Evolutionary conservation across 1,139 yeast genomes (phyloP), one percentile per base, ranked within the genome.

Genomic region (Geotrichum candidum): DNA sequence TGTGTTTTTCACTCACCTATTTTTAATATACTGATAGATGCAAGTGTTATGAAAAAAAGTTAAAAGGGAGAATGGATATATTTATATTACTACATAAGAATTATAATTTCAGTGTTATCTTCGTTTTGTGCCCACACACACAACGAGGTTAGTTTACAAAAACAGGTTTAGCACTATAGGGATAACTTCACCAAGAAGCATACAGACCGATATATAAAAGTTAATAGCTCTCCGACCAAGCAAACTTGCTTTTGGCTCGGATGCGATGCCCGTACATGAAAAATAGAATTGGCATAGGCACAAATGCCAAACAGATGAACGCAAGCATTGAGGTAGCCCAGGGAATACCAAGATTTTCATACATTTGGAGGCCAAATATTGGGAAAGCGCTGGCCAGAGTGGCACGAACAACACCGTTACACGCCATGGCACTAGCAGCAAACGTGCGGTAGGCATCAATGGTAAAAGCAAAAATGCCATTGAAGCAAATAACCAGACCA

Each of bases 401-500:
- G 64, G 86, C 84, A 70, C 92, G 79, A 54, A 84, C 76, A 64
- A 87, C 79, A 53, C 86, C 83, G 71, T 86, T 87, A 27, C 89
- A 88, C 10, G 90, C 91, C 74, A 86, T 76, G 0, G 88, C 90
- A 35, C 88, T 83, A 0, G 94, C 92, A 18, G 88, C 84, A 64
- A 78, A 81, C 9, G 74, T 73, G 53, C 79, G 74, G 69, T 84
- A 85, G 0, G 84, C 82, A 69, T 82, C 84, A 9, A 82, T 82
- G 33, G 84, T 78, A 67, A 84, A 85, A 45, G 80, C 76, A 66
- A 85, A 70, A 68, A 78, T 72, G 70, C 81, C 75, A 73, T 81
- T 68, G 78, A 78, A 75, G 68, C 83, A 82, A 68, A 87, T 76
- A 62, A 88, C 81, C 66, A 87, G 77, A 2, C 92, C 89, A 69